Conservation (phyloP, 2,329 filamentous ascomycete genomes). For the Pseudocercospora vitis region DNA sequence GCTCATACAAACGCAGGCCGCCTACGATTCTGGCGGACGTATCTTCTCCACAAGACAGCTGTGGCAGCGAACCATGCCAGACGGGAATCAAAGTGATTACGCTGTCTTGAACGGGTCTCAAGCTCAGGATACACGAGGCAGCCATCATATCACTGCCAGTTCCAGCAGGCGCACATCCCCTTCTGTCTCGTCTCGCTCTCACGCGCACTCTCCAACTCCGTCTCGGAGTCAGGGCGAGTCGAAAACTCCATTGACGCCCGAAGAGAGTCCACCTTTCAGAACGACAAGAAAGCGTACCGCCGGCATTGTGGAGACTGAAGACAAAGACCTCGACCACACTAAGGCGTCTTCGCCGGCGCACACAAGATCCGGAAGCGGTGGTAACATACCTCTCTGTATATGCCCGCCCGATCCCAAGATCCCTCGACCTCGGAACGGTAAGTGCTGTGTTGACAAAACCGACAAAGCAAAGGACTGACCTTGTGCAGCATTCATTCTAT, state of each 20-base stretch:
- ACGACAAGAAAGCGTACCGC: slow-evolving; percentile 38
- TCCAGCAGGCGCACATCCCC: slow-evolving; percentile 33
- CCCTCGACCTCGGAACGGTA: slow-evolving; percentile 69
- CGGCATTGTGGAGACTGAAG: slow-evolving; percentile 35
- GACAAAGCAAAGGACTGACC: slow-evolving; percentile 24
- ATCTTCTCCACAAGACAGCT: slow-evolving; percentile 41
- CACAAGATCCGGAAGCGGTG: slow-evolving; percentile 38
- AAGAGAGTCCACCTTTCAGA: slow-evolving; percentile 38
- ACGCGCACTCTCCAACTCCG: slow-evolving; percentile 34
- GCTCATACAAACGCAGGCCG: slow-evolving; percentile 30
- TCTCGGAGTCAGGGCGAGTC: slow-evolving; percentile 25
- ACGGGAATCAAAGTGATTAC: slow-evolving; percentile 30
- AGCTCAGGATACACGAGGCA: slow-evolving; percentile 27
- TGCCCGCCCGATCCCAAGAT: slow-evolving; percentile 72
- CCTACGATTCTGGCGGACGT: slow-evolving; percentile 30
- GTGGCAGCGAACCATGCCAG: slow-evolving; percentile 41
- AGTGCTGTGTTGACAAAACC: slow-evolving; percentile 37
- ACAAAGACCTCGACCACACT: slow-evolving; percentile 31
- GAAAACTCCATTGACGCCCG: slow-evolving; percentile 39
- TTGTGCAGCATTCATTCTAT: slow-evolving; percentile 86
- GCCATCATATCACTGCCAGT: slow-evolving; percentile 26
- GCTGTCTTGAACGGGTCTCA: slow-evolving; percentile 38
- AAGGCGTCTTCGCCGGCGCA: slow-evolving; percentile 32
- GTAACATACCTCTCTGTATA: slow-evolving; percentile 62
- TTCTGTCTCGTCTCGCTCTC: slow-evolving; percentile 34